Evolutionary conservation across 2,329 filamentous ascomycete species (phyloP).

Genomic region (Monilinia vaccinii-corymbosi): DNA sequence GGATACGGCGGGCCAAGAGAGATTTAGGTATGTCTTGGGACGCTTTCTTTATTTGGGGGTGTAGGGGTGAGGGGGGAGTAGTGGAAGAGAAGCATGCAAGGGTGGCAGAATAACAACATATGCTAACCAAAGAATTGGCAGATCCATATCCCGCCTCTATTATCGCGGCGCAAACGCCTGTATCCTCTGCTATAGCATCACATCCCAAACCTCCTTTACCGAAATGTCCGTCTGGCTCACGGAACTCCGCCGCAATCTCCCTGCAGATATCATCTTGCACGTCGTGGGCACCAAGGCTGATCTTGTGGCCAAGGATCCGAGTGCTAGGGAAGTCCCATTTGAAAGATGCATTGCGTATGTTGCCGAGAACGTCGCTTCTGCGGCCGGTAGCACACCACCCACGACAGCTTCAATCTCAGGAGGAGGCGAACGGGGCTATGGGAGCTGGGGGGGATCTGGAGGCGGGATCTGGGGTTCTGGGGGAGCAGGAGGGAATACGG

Average conservation of each 20-base stretch:
- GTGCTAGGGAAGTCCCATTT: slow-evolving; percentile 75
- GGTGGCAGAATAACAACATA: not conserved
- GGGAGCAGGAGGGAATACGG: slow-evolving; percentile 13
- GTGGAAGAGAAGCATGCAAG: too few relatives aligned
- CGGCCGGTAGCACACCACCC: slow-evolving; percentile 56
- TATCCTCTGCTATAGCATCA: slow-evolving; percentile 92
- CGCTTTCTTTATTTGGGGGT: not conserved
- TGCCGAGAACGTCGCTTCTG: slow-evolving; percentile 78
- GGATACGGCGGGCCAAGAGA: slow-evolving; percentile 93
- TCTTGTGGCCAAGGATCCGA: slow-evolving; percentile 76
- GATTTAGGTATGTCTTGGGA: slow-evolving; percentile 53
- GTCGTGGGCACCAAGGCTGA: slow-evolving; percentile 95
- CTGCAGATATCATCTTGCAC: slow-evolving; percentile 68
- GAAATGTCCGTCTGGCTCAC: slow-evolving; percentile 90
- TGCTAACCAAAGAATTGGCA: slow-evolving; percentile 6
- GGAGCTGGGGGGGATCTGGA: not conserved
- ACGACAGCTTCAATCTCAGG: slow-evolving; percentile 49
- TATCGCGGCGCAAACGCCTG: slow-evolving; percentile 93
- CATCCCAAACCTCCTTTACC: slow-evolving; percentile 71
- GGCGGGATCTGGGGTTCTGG: slow-evolving; percentile 4
- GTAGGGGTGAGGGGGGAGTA: too few relatives aligned
- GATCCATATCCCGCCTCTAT: slow-evolving; percentile 84
- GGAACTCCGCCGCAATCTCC: slow-evolving; percentile 71
- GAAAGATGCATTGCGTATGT: slow-evolving; percentile 95
- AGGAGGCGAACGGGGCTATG: slow-evolving; percentile 16